Evolutionary conservation across 352 stramenopile genomes (phyloP).

Genomic region (Phytophthora hybrid): DNA sequence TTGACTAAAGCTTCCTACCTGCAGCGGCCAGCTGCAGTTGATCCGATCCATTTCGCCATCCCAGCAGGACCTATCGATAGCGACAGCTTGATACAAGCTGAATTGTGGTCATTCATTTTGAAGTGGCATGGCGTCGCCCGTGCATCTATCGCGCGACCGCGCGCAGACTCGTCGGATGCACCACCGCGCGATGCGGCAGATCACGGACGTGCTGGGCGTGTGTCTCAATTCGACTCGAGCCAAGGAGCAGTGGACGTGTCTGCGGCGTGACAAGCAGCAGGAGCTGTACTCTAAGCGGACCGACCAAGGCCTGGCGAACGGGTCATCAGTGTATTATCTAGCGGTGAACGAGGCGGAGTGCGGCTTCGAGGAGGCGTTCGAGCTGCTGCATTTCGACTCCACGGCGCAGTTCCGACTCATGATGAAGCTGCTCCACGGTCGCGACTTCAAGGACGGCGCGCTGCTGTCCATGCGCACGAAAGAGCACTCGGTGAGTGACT

Average conservation of each 20-base stretch:
- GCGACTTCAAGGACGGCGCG: conserved; percentile 63
- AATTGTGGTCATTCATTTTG: not conserved
- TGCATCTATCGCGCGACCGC: conserved; percentile 60
- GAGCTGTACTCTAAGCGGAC: conserved; percentile 67
- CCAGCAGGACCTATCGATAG: not conserved
- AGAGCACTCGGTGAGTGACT: conserved; percentile 44
- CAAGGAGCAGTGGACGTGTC: conserved; percentile 63
- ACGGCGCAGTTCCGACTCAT: conserved; percentile 65
- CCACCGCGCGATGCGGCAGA: conserved; percentile 68
- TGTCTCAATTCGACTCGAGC: conserved; percentile 66
- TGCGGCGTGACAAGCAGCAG: conserved; percentile 59
- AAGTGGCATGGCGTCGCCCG: conserved; percentile 35
- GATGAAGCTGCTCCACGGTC: conserved; percentile 67
- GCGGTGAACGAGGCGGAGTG: conserved; percentile 68
- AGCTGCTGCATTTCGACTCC: conserved; percentile 65
- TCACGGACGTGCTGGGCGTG: conserved; percentile 61
- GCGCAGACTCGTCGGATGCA: conserved; percentile 65
- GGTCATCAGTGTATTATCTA: conserved; percentile 54
- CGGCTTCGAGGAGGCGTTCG: conserved; percentile 66
- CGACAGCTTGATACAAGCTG: no score
- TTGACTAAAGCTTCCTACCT: conserved; percentile 13
- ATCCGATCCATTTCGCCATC: conserved; percentile 17
- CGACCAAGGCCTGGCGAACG: conserved; percentile 30
- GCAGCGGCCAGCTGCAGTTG: conserved; percentile 2
- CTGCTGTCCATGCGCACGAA: conserved; percentile 53